Evolutionary conservation across 2,329 filamentous ascomycete genomes (phyloP), one percentile per base, ranked within the genome.

Genomic region (Aureobasidium mangrovei): DNA sequence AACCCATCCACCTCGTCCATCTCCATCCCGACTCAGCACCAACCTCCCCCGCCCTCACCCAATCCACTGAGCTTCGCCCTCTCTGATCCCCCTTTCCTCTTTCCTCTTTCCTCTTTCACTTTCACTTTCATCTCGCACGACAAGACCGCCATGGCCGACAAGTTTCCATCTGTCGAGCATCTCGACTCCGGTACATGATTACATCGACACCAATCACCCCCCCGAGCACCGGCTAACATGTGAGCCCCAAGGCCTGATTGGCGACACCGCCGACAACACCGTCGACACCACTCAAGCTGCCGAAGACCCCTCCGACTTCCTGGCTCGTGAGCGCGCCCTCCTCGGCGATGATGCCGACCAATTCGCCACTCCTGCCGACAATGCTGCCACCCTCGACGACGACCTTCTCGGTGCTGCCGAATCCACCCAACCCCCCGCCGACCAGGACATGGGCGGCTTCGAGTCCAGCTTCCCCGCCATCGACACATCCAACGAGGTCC

Each of bases 321-420:
- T 97, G 46, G 84, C 88, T 59, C 88, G 91, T 62, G 93, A 98
- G 75, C 88, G 90, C 67, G 93, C 90, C 58, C 73, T 85, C 18
- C 82, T 98, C 6, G 93, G 93, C 61, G 93, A 95, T 60, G 93
- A 97, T 70, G 93, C 93, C 57, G 81, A 90, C 64, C 87, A 91
- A 74, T 98, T 98, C 70, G 79, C 85, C 59, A 86, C 87, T 32
- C 79, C 82, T 58, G 83, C 85, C 65, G 88, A 95, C 70, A 75
- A 75, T 67, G 75, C 79, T 56, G 78, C 79, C 55, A 81, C 81
- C 39, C 79, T 78, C 60, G 83, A 85, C 62, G 75, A 81, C 53
- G 61, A 63, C 32, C 75, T 95, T 56, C 78, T 91, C 49, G 82
- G 82, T 46, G 84, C 77, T 60, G 78, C 73, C 54, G 69, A 67